Percentiles rank a stretch among this genome's conserved stretches.
Evolutionary conservation across 768 basidiomycete genomes (phyloP).

Genomic region (Chalciporus chontae): DNA sequence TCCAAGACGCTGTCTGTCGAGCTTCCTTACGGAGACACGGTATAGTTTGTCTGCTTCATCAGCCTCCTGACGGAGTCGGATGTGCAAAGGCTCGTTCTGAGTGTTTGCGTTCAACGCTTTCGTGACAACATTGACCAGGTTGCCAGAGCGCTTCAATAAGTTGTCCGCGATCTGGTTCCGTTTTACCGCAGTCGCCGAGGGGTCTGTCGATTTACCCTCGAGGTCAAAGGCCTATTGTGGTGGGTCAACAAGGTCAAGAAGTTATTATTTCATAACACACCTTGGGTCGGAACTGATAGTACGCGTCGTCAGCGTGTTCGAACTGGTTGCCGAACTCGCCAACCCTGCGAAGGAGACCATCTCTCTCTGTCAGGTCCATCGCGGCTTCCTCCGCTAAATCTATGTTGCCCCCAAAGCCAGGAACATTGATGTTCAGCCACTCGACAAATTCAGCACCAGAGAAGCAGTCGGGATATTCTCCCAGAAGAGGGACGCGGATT

Average conservation of each 20-base stretch:
- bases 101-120: conserved; percentile 57
- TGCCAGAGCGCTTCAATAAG: conserved; percentile 65
- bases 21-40: conserved; percentile 72
- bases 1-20: conserved; percentile 80
- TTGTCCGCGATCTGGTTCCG: conserved; percentile 45
- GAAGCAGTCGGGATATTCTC: conserved; percentile 84
- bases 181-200: conserved; percentile 20
- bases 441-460: conserved; percentile 85
- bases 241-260: conserved; percentile 21
- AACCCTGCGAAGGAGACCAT: conserved; percentile 61
- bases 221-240: conserved; percentile 27
- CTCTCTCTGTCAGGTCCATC: conserved; percentile 48
- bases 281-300: conserved; percentile 81
- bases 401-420: conserved; percentile 71
- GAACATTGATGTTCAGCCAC: conserved; percentile 78
- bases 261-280: conserved; percentile 35
- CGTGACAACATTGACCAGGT: conserved; percentile 65
- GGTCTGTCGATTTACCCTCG: conserved; percentile 24
- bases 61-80: conserved; percentile 73
- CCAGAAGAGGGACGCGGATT: conserved; percentile 73
- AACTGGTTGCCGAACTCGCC: conserved; percentile 84
- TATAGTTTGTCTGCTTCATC: conserved; percentile 79
- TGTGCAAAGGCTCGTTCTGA: conserved; percentile 58
- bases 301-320: conserved; percentile 73
- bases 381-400: conserved; percentile 78